A percentile compares a stretch with the other conserved stretches of the same genome.
Evolutionary conservation across 2,329 filamentous ascomycete species (phyloP).

Genomic region (Claviceps sp.): DNA sequence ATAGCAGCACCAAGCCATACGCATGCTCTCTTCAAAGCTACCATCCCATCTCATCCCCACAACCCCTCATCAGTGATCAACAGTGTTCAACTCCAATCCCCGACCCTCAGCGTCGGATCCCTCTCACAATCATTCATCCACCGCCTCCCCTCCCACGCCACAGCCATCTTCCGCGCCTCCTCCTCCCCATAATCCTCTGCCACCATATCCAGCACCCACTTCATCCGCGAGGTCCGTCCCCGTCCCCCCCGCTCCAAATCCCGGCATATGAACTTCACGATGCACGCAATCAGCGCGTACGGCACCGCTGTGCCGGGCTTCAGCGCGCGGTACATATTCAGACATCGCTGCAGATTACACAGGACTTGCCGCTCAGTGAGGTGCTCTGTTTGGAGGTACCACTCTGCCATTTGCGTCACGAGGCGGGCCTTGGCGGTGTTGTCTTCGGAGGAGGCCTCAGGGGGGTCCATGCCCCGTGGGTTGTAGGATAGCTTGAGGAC

Average conservation of each 20-base stretch:
- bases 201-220: slow-evolving; percentile 18
- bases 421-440: slow-evolving; percentile 14
- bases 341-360: slow-evolving; percentile 16
- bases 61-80: no score
- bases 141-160: slow-evolving; percentile 14
- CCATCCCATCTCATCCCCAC: no score
- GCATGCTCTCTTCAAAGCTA: no score
- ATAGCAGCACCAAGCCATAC: no score
- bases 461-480: neutral
- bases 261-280: slow-evolving; percentile 16
- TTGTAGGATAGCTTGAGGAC: slow-evolving; percentile 12
- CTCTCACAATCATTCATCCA: slow-evolving; percentile 5
- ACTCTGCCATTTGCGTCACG: slow-evolving; percentile 17
- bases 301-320: slow-evolving; percentile 6
- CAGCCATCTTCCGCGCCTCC: slow-evolving; percentile 9
- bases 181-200: slow-evolving; percentile 9
- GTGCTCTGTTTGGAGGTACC: slow-evolving; percentile 16
- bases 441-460: slow-evolving; percentile 1
- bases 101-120: no score
- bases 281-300: slow-evolving; percentile 16
- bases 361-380: slow-evolving; percentile 18
- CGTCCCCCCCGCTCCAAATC: slow-evolving; percentile 21
- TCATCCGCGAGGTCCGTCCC: slow-evolving; percentile 19
- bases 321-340: slow-evolving; percentile 13
- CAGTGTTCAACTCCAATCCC: no score